phyloP scores from a whole-genome alignment of 129 eudicot species.

The Deinandra increscens region DNA sequence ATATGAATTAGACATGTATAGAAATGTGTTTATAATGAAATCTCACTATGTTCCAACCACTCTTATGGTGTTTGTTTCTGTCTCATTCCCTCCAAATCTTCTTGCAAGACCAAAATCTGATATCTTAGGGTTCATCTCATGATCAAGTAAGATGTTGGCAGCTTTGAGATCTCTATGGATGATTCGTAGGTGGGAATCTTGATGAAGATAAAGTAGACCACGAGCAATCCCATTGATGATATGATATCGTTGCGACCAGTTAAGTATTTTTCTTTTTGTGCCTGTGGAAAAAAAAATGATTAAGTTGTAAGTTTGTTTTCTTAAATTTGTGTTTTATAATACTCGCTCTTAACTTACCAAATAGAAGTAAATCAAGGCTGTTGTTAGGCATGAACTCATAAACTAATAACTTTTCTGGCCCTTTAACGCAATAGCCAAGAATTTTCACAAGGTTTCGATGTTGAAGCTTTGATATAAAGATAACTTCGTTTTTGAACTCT shows the following conservation, averaged over 20 bases:
- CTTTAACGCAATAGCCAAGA: neutral
- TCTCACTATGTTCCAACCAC: conserved; percentile 3
- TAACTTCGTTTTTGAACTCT: too few relatives aligned
- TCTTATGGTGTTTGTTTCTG: neutral
- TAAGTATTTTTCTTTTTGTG: neutral
- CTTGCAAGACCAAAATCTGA: too few relatives aligned
- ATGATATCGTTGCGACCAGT: neutral
- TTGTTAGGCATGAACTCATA: neutral
- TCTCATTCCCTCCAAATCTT: too few relatives aligned
- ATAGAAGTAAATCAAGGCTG: neutral
- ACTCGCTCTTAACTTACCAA: neutral
- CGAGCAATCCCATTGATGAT: neutral
- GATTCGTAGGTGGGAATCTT: neutral
- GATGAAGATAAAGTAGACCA: conserved; percentile 1
- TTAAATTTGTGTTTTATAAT: neutral
- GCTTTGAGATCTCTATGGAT: too few relatives aligned
- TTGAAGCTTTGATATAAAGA: neutral
- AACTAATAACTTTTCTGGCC: too few relatives aligned
- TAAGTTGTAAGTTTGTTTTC: neutral
- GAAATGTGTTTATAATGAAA: neutral
- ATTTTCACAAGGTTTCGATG: neutral
- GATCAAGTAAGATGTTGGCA: too few relatives aligned
- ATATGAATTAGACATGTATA: too few relatives aligned
- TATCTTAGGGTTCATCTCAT: too few relatives aligned
- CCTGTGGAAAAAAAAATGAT: neutral